Base-by-base conservation (phyloP, 805 yeast genomes). In the Kodamaea kaohsiungensis region DNA sequence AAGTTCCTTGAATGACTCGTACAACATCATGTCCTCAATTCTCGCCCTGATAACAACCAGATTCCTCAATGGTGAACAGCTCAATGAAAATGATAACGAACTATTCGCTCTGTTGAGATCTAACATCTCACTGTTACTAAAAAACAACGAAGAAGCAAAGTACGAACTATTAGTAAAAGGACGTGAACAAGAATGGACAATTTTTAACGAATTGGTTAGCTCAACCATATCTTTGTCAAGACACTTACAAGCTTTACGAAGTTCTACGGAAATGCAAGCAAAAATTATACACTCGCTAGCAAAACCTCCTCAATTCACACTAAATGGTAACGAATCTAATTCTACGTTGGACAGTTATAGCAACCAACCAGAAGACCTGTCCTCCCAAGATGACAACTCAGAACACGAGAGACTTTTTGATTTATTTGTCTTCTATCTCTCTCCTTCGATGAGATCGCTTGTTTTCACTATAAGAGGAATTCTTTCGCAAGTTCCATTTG, bases 401-500 rank as follows among this genome's bases (percentile, higher is more conserved):
- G 45, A 40, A 25, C 45, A 40, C 25, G 45, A 40, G 13, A 40
- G 19, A 22, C 70, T 88, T 16, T 87, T 88, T 64, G 85, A 85
- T 53, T 63, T 86, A 37, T 89, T 89, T 65, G 85, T 86, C 1
- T 80, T 79, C 57, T 78, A 87, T 60, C 70, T 89, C 46, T 90
- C 91, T 0, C 95, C 96, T 0, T 85, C 92, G 0, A 76, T 87
- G 65, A 83, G 82, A 62, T 83, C 90, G 1, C 84, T 85, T 59
- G 78, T 84, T 1, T 80, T 79, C 61, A 87, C 91, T 0, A 74
- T 88, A 50, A 77, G 82, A 53, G 84, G 83, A 30, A 85, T 88
- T 7, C 65, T 89, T 53, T 73, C 75, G 17, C 85, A 83, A 10
- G 70, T 85, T 2, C 87, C 89, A 1, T 87, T 85, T 61, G 81